Evolutionary conservation across 345 rosid genomes (phyloP), one percentile per base, ranked within the genome.

Genomic region (Camelina laxa): DNA sequence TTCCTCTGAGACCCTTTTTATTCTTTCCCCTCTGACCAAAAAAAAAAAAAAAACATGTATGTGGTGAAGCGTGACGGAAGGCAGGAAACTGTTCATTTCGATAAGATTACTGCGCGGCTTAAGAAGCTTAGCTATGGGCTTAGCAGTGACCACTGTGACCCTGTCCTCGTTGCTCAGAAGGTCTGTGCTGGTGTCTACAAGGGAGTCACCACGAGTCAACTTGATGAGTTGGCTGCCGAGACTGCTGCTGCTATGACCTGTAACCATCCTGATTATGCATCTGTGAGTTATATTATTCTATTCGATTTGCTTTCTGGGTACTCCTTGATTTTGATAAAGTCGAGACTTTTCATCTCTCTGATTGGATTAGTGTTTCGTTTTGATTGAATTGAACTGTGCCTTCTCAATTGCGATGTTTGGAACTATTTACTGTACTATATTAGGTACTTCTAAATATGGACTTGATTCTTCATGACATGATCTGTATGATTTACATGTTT

Each of bases 121-220:
- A 95, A 92, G 96, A 95, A 95, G 76, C 84, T 95, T 14, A 90
- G 99, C 57, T 95, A 95, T 74, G 99, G 98, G 9, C 85, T 95
- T 24, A 95, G 94, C 69, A 75, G 44, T 19, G 97, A 96, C n/a
- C 99, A 96, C 75, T 96, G 99, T 15, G 99, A 96, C 60, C 91
- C 98, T 0, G 99, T 96, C 22, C 89, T 91, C 38, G 99, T 96
- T 4, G 72, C 99, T 3, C 99, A 96, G 88, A 96, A 96, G 83
- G 98, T 92, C n/a, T 96, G 99, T 33, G 93, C 93, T 7, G 99
- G 99, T 30, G 99, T 96, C 42, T 96, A 92, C 74, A 92, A 92
- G 78, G 98, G 98, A 7, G 99, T 96, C 55, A 96, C 98, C 11
- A 96, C 99, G 16, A 90, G 93, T 69, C 99, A 90, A 72, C 96